Percentiles rank a stretch among this genome's conserved stretches.
These are phyloP conservation scores for Stylonectria norvegica DNA, from an alignment of 2,329 filamentous ascomycete species.

Conservation along the genomic window DNA sequence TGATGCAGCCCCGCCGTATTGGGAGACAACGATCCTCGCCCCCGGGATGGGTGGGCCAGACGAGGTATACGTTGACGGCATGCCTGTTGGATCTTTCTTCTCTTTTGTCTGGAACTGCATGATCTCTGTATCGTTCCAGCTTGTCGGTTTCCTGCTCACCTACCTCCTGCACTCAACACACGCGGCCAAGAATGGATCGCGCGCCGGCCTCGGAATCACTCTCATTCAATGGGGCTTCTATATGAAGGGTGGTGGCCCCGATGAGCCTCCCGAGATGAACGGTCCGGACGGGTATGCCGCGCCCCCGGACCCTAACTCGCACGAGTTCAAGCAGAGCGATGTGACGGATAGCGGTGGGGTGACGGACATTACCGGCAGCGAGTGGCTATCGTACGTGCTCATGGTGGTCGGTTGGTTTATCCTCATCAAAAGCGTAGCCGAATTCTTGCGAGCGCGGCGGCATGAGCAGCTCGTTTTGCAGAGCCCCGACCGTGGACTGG, in stretches of 20 bases:
- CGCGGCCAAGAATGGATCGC: constrained; percentile 94
- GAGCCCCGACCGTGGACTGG: constrained; percentile 83
- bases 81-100: constrained; percentile 86
- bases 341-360: constrained; percentile 50
- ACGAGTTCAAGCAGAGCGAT: constrained; percentile 76
- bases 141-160: constrained; percentile 95
- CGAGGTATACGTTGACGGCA: constrained; percentile 94
- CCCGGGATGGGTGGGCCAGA: constrained; percentile 86
- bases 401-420: constrained; percentile 99
- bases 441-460: constrained; percentile 81
- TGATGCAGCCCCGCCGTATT: constrained; percentile 93
- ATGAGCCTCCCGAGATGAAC: constrained; percentile 42
- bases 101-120: constrained; percentile 90
- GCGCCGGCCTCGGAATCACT: constrained; percentile 89
- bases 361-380: constrained; percentile 62
- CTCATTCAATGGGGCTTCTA: constrained; percentile 96
- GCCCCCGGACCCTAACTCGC: constrained; percentile 83
- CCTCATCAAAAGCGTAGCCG: constrained; percentile 85
- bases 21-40: constrained; percentile 97
- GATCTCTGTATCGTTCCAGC: constrained; percentile 96
- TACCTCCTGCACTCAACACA: constrained; percentile 98
- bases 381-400: constrained; percentile 87
- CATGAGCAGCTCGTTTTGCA: constrained; percentile 93
- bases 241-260: constrained; percentile 66
- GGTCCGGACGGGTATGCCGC: constrained; percentile 59